These are phyloP conservation scores for Vigna hirtella DNA, from an alignment of 306 rosid genomes.

Conservation along the genomic window DNA sequence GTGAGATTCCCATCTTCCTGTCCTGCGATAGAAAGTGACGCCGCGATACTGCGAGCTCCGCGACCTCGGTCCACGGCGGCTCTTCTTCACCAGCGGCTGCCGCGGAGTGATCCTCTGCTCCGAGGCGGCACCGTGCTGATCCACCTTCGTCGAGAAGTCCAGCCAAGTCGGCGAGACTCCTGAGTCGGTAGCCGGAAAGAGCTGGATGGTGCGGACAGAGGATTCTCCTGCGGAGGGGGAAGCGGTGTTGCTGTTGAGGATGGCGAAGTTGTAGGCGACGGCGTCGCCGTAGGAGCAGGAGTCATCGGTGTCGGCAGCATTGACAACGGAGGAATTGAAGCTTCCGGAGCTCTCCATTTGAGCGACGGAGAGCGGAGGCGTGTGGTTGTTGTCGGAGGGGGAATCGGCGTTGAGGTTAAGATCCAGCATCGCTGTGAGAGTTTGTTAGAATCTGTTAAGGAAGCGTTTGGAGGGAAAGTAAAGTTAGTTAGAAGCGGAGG, in stretches of 20 bases:
- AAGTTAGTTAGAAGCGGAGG: constrained; percentile 26
- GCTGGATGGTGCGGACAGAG: constrained; percentile 63
- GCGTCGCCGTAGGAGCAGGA: constrained; percentile 56
- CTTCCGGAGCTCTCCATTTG: constrained; percentile 76
- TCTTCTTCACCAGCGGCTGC: constrained; percentile 66
- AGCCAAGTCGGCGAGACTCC: constrained; percentile 50
- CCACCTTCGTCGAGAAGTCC: constrained; percentile 46
- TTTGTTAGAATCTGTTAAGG: constrained; percentile 27
- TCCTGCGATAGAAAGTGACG: constrained; percentile 87
- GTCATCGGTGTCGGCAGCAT: constrained; percentile 61
- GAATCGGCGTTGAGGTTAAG: constrained; percentile 69
- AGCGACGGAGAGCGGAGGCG: constrained; percentile 39
- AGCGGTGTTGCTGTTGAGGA: constrained; percentile 48
- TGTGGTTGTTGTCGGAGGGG: constrained; percentile 46
- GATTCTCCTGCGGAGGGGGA: background rate
- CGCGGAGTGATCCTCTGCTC: constrained; percentile 52
- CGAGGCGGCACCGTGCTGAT: constrained; percentile 40
- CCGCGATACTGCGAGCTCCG: constrained; percentile 97
- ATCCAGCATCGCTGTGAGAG: constrained; percentile 71
- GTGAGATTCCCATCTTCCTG: constrained; percentile 98
- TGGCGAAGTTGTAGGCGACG: constrained; percentile 56
- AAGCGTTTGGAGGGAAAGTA: constrained; percentile 40
- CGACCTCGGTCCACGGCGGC: constrained; percentile 92
- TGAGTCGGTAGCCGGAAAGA: constrained; percentile 54
- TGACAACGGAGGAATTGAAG: constrained; percentile 68